phyloP scores from a whole-genome alignment of 768 basidiomycete species.

The Tulasnella sp. region DNA sequence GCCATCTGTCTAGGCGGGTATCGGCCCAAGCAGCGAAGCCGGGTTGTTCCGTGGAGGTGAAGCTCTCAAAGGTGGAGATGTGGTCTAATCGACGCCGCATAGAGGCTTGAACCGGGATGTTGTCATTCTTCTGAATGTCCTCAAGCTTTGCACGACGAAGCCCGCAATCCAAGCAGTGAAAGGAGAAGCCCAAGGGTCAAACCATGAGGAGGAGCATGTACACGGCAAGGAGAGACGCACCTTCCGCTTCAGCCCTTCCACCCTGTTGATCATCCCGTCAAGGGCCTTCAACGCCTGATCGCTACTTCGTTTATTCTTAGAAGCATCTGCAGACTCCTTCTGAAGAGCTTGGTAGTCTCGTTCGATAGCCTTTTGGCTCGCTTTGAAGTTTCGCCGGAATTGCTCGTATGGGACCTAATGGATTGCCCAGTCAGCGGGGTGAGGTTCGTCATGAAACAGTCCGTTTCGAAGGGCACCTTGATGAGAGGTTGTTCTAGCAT shows the following conservation, averaged over 20 bases:
- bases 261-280: constrained; percentile 66
- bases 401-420: constrained; percentile 81
- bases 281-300: constrained; percentile 54
- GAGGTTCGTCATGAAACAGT: background rate
- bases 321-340: constrained; percentile 51
- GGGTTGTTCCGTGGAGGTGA: constrained; percentile 44
- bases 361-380: constrained; percentile 73
- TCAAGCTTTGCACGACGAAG: constrained; percentile 36
- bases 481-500: constrained; percentile 82
- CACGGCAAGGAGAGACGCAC: constrained; percentile 36
- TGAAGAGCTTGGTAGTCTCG: constrained; percentile 62
- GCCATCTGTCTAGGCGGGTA: constrained; percentile 73
- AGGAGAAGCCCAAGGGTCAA: background rate
- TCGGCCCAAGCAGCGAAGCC: constrained; percentile 73
- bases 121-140: constrained; percentile 42
- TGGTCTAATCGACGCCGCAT: constrained; percentile 69
- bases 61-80: constrained; percentile 52
- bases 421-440: background rate
- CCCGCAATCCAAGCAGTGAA: constrained; percentile 16
- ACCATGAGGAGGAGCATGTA: background rate
- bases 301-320: constrained; percentile 36
- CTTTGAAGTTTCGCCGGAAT: constrained; percentile 79
- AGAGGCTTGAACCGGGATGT: constrained; percentile 56
- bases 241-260: constrained; percentile 82
- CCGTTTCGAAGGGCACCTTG: constrained; percentile 38